Conservation (phyloP, 495 filamentous ascomycete species). For the Cudoniella acicularis region DNA sequence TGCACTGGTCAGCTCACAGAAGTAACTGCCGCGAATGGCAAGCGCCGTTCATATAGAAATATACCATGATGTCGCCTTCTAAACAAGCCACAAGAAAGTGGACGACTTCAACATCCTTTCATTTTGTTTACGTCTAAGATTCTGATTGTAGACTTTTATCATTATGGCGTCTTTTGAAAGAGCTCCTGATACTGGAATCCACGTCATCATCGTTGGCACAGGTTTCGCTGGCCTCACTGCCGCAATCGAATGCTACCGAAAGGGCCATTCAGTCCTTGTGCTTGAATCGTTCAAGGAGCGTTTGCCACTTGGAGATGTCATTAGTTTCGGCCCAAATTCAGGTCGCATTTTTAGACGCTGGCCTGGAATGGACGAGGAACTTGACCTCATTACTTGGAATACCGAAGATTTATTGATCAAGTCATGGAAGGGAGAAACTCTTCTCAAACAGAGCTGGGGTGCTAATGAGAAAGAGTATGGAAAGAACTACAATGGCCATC, state of each 20-base stretch:
- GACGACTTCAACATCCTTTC: neutral
- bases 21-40: neutral
- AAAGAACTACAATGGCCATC: conserved; percentile 55
- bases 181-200: conserved; percentile 40
- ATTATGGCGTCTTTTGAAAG: neutral
- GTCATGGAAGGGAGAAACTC: conserved; percentile 32
- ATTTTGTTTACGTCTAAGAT: neutral
- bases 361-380: conserved; percentile 42
- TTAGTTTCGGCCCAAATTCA: conserved; percentile 46
- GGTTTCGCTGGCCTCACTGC: conserved; percentile 60
- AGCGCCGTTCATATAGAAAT: neutral
- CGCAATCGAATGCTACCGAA: conserved; percentile 58
- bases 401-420: conserved; percentile 38
- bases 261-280: conserved; percentile 55
- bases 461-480: conserved; percentile 33
- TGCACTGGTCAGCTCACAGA: neutral
- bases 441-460: conserved; percentile 31
- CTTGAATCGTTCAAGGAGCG: conserved; percentile 48
- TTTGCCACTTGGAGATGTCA: conserved; percentile 46
- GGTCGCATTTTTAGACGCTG: conserved; percentile 43
- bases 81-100: neutral
- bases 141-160: neutral
- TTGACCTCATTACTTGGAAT: conserved; percentile 48
- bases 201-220: conserved; percentile 54
- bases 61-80: neutral